A percentile compares a stretch with the other conserved stretches of the same genome.
phyloP scores from a whole-genome alignment of 805 yeast genomes.

The Blastobotrys americana region DNA sequence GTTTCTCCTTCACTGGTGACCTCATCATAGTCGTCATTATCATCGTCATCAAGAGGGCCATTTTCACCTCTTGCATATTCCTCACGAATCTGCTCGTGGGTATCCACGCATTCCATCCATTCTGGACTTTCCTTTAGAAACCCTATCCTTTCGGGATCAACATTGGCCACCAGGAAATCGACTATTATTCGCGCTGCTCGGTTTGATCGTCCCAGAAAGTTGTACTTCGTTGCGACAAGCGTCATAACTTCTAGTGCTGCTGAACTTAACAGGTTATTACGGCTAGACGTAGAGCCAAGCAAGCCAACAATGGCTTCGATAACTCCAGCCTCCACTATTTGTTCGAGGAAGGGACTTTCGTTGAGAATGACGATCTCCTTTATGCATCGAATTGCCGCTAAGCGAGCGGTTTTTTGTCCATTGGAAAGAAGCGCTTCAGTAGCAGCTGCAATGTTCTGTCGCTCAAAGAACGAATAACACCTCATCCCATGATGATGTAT shows the following conservation, averaged over 20 bases:
- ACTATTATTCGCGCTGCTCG: not conserved
- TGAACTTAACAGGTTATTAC: slow-evolving; percentile 64
- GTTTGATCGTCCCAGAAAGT: not conserved
- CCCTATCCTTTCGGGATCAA: not conserved
- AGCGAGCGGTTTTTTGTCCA: slow-evolving; percentile 50
- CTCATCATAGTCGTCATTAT: not conserved
- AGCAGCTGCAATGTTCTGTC: slow-evolving; percentile 38
- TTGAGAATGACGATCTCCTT: slow-evolving; percentile 51
- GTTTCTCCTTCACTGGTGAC: not conserved
- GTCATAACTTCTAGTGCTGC: slow-evolving; percentile 56
- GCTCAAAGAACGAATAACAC: slow-evolving; percentile 58
- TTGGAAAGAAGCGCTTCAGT: slow-evolving; percentile 45
- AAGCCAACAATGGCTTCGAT: slow-evolving; percentile 44
- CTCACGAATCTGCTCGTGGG: not conserved
- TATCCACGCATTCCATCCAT: not conserved
- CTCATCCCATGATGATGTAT: slow-evolving; percentile 53
- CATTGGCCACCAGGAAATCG: not conserved
- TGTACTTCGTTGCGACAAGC: not conserved
- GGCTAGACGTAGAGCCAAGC: slow-evolving; percentile 41
- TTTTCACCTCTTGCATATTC: not conserved
- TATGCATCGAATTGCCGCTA: slow-evolving; percentile 64
- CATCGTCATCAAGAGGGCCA: not conserved
- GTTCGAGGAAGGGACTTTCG: slow-evolving; percentile 52
- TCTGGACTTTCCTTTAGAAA: not conserved
- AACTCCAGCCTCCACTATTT: slow-evolving; percentile 49